These are phyloP conservation scores for Ophiostoma triangulosporum DNA, from an alignment of 2,329 filamentous ascomycete species.

Conservation along the genomic window DNA sequence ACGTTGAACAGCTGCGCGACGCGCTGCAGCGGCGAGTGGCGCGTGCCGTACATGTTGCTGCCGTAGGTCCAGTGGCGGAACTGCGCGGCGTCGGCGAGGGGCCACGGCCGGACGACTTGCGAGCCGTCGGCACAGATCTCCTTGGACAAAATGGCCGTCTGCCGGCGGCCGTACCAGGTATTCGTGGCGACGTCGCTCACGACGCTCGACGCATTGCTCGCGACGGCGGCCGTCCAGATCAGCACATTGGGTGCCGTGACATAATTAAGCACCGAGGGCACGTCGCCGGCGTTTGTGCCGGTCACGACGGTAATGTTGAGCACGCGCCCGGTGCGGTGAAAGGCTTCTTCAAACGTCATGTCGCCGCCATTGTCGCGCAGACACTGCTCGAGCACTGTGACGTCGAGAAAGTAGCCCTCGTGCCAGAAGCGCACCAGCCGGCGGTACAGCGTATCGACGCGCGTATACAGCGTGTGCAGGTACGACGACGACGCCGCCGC, in stretches of 20 bases:
- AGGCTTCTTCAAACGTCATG: constrained; percentile 87
- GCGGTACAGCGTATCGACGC: constrained; percentile 47
- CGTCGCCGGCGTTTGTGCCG: constrained; percentile 40
- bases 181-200: constrained; percentile 16
- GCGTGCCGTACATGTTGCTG: constrained; percentile 46
- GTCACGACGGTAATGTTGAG: constrained; percentile 86
- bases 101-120: constrained; percentile 59
- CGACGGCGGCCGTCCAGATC: constrained; percentile 67
- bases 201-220: constrained; percentile 48
- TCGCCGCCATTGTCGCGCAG: constrained; percentile 77
- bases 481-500: background rate
- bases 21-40: constrained; percentile 51
- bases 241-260: constrained; percentile 87
- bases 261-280: constrained; percentile 81
- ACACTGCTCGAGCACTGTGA: constrained; percentile 68
- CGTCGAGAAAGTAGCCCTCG: constrained; percentile 75
- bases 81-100: constrained; percentile 43
- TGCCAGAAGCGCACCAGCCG: constrained; percentile 54
- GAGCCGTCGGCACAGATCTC: constrained; percentile 41
- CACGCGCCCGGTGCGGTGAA: constrained; percentile 68
- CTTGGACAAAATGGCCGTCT: constrained; percentile 60
- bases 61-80: constrained; percentile 54
- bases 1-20: constrained; percentile 80
- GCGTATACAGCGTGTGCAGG: background rate
- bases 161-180: constrained; percentile 50